phyloP scores from a whole-genome alignment of 495 filamentous ascomycete species.

The Hypoxylon fuscum region DNA sequence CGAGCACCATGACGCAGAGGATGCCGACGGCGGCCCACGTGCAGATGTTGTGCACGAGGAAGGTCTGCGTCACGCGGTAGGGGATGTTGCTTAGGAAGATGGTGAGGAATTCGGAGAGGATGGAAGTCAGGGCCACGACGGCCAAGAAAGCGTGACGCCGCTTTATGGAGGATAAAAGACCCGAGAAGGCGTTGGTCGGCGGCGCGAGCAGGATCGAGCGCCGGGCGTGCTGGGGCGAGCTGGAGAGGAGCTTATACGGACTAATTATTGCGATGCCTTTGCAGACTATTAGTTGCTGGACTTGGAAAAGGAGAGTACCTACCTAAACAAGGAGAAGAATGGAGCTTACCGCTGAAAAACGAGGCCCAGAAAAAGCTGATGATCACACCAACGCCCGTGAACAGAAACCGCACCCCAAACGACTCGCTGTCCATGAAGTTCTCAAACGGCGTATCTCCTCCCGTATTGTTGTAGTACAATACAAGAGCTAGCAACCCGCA shows the following conservation, averaged over 20 bases:
- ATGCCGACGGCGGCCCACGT: conserved; percentile 48
- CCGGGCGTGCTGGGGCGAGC: conserved; percentile 32
- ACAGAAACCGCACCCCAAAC: conserved; percentile 57
- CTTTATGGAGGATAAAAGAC: conserved; percentile 46
- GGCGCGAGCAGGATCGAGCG: conserved; percentile 50
- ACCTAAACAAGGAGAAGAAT: background rate
- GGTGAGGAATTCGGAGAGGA: conserved; percentile 50
- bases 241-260: conserved; percentile 45
- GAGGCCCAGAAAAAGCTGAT: conserved; percentile 55
- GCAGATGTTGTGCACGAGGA: conserved; percentile 42
- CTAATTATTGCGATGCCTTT: conserved; percentile 36
- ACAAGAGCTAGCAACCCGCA: conserved; percentile 49
- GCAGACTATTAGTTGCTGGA: background rate
- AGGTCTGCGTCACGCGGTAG: conserved; percentile 48
- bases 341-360: conserved; percentile 46
- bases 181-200: conserved; percentile 47
- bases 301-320: background rate
- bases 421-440: conserved; percentile 54
- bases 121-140: conserved; percentile 44
- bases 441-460: conserved; percentile 51
- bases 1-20: conserved; percentile 48
- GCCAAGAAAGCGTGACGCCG: conserved; percentile 44
- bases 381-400: conserved; percentile 51
- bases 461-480: conserved; percentile 54
- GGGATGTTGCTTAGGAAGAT: conserved; percentile 52